These are phyloP conservation scores for Glaciozyma antarctica DNA, from an alignment of 768 basidiomycete species.

Conservation along the genomic window DNA sequence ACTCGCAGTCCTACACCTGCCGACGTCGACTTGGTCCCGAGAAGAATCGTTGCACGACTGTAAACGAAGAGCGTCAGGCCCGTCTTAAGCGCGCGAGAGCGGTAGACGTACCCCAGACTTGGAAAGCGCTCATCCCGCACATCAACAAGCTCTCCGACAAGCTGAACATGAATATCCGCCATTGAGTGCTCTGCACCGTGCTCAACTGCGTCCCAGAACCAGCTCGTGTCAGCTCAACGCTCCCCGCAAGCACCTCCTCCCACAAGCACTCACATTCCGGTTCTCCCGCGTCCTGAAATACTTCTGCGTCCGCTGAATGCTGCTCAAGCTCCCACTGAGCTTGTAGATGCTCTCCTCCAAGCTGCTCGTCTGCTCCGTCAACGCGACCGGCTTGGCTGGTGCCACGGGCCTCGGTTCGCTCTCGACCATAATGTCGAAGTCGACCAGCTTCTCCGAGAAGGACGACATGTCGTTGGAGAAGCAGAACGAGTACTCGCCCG, in stretches of 20 bases:
- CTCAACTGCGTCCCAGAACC: conserved; percentile 11
- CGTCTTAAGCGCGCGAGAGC: neutral
- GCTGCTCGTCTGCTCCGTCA: conserved; percentile 82
- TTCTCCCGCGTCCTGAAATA: conserved; percentile 45
- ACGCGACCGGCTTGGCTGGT: conserved; percentile 75
- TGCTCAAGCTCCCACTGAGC: conserved; percentile 73
- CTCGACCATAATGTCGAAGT: conserved; percentile 95
- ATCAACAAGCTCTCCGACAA: conserved; percentile 32
- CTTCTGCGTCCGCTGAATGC: conserved; percentile 86
- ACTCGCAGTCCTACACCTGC: conserved; percentile 17
- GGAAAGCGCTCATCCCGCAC: conserved; percentile 34
- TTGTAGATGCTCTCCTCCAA: conserved; percentile 94
- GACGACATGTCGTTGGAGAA: conserved; percentile 97
- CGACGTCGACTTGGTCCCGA: conserved; percentile 29
- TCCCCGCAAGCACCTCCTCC: neutral
- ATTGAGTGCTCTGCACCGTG: conserved; percentile 33
- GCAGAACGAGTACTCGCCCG: conserved; percentile 63
- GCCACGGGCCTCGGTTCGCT: conserved; percentile 85
- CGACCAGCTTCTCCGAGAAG: conserved; percentile 84
- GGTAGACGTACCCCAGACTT: conserved; percentile 30
- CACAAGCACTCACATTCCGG: conserved; percentile 20
- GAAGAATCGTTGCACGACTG: conserved; percentile 35
- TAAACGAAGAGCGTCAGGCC: neutral
- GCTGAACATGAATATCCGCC: conserved; percentile 33
- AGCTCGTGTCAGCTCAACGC: neutral